These are phyloP conservation scores for Teratosphaeria epicoccoides DNA, from an alignment of 2,329 filamentous ascomycete genomes.

Conservation along the genomic window DNA sequence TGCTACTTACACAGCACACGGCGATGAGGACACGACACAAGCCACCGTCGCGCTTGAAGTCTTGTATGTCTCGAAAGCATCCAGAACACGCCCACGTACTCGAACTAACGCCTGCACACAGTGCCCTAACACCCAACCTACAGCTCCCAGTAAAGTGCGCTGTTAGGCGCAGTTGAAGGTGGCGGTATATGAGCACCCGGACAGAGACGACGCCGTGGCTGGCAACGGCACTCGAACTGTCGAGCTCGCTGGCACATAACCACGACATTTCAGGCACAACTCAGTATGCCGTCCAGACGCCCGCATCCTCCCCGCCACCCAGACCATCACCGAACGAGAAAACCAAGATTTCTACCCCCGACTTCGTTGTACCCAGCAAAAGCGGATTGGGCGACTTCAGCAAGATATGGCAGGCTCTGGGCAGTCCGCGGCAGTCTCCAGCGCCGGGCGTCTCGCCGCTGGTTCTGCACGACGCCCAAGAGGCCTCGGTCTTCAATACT, in stretches of 20 bases:
- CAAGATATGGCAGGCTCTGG: constrained; percentile 37
- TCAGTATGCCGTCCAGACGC: constrained; percentile 1
- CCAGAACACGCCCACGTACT: background rate
- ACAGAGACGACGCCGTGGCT: constrained; percentile 34
- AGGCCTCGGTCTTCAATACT: background rate
- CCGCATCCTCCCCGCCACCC: background rate
- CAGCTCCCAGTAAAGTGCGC: background rate
- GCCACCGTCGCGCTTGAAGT: background rate
- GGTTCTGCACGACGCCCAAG: background rate
- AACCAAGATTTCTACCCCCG: constrained; percentile 6
- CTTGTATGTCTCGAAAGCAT: background rate
- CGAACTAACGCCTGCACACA: background rate
- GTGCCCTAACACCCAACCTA: background rate
- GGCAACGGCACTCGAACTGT: constrained; percentile 34
- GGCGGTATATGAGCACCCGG: constrained; percentile 21
- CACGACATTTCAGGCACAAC: constrained; percentile 5
- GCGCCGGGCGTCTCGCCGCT: constrained; percentile 1
- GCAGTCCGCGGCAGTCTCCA: constrained; percentile 18
- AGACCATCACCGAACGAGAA: background rate
- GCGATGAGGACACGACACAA: background rate
- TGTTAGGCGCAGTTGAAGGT: constrained; percentile 7
- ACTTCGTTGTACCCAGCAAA: constrained; percentile 8
- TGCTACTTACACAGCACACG: background rate
- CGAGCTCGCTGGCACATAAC: constrained; percentile 21
- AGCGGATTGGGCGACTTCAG: constrained; percentile 34